Evolutionary conservation across 129 eudicot genomes (phyloP).

Genomic region (Ambrosia trifida): DNA sequence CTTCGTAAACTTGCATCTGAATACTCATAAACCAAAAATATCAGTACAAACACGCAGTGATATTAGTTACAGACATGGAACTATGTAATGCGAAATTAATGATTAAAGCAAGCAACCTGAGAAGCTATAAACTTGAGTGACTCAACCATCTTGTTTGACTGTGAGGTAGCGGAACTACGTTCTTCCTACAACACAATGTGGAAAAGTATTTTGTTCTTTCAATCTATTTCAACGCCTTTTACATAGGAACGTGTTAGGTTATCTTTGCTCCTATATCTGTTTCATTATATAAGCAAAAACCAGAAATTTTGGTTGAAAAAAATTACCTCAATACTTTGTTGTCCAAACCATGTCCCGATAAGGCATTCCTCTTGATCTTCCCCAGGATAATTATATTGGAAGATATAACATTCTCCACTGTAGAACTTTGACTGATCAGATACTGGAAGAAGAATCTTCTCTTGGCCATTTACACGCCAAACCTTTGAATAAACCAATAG

Average conservation of each 20-base stretch:
- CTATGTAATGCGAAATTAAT: slow-evolving; percentile 10
- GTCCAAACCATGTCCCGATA: slow-evolving; percentile 89
- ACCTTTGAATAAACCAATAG: slow-evolving; percentile 49
- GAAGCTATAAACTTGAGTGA: slow-evolving; percentile 76
- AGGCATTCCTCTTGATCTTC: slow-evolving; percentile 82
- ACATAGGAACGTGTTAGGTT: background rate
- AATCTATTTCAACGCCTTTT: background rate
- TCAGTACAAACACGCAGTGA: slow-evolving; percentile 29
- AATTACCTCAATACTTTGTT: slow-evolving; percentile 73
- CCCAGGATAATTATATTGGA: slow-evolving; percentile 83
- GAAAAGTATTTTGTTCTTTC: slow-evolving; percentile 1
- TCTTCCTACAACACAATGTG: slow-evolving; percentile 58
- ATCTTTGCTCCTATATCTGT: slow-evolving; percentile 9
- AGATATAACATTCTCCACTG: slow-evolving; percentile 94
- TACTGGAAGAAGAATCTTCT: slow-evolving; percentile 58
- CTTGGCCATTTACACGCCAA: slow-evolving; percentile 89
- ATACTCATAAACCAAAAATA: slow-evolving; percentile 27
- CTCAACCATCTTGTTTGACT: slow-evolving; percentile 92
- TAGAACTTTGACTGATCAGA: slow-evolving; percentile 78
- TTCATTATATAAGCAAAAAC: background rate
- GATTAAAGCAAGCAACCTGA: slow-evolving; percentile 59
- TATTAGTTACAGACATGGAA: background rate
- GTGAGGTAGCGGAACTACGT: slow-evolving; percentile 65
- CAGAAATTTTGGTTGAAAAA: slow-evolving; percentile 9
- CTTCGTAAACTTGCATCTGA: slow-evolving; percentile 84